A percentile compares a stretch with the other conserved stretches of the same genome.
Evolutionary conservation across 257 asterid genomes (phyloP).

Genomic region (Datura wrightii): DNA sequence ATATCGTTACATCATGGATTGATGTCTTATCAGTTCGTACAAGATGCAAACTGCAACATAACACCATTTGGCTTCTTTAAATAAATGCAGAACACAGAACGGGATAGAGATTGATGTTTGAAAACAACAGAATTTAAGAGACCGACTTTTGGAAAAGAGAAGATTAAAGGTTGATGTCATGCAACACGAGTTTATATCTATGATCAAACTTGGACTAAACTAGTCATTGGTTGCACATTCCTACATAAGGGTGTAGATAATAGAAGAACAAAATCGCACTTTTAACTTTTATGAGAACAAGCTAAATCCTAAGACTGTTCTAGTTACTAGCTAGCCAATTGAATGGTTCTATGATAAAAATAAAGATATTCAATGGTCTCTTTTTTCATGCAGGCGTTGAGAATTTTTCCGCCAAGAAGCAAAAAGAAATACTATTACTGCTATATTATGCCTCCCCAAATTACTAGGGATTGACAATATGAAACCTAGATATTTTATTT

Average conservation of each 20-base stretch:
- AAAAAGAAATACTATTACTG: no score
- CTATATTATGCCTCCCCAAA: no score
- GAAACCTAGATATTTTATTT: no score
- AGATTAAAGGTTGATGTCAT: not conserved
- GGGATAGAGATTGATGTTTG: not conserved
- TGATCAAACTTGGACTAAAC: not conserved
- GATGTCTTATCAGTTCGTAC: conserved; percentile 73
- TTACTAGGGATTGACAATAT: no score
- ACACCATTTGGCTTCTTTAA: not conserved
- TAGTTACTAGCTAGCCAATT: no score
- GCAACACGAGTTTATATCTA: not conserved
- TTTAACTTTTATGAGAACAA: not conserved
- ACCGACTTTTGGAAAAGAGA: not conserved
- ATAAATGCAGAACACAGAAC: not conserved
- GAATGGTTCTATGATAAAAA: no score
- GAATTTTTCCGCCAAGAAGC: not conserved
- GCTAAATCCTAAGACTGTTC: not conserved
- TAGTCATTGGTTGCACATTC: not conserved
- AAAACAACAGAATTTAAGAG: not conserved
- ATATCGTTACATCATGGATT: conserved; percentile 65
- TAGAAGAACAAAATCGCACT: no score
- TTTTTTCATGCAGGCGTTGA: not conserved
- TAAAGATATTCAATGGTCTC: not conserved
- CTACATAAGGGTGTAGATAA: not conserved
- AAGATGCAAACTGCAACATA: conserved; percentile 71